These are phyloP conservation scores for Moniliophthora roreri DNA, from an alignment of 1,284 basidiomycete species.

Conservation along the genomic window DNA sequence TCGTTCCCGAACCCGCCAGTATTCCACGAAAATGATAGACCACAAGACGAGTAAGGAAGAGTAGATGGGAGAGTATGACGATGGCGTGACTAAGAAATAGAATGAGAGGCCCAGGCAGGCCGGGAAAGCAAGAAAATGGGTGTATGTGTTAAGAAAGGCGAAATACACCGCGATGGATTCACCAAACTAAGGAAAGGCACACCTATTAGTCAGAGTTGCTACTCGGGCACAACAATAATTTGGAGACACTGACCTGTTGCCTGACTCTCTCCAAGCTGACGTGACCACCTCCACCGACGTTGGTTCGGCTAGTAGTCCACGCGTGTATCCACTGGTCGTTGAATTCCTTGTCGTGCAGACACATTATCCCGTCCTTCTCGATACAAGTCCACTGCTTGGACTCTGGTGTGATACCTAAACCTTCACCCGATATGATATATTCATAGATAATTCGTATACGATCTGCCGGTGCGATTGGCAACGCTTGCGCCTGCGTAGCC, in stretches of 20 bases:
- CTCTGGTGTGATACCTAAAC: conserved; percentile 75
- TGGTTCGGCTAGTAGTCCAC: conserved; percentile 62
- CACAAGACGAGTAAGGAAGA: conserved; percentile 76
- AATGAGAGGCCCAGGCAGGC: conserved; percentile 59
- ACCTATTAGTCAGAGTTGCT: not conserved
- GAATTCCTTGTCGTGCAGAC: conserved; percentile 79
- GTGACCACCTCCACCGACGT: too few relatives aligned
- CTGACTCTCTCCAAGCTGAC: conserved; percentile 59
- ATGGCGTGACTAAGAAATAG: conserved; percentile 64
- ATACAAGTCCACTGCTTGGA: conserved; percentile 76
- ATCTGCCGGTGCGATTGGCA: conserved; percentile 65
- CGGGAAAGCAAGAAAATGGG: conserved; percentile 71
- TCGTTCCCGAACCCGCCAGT: conserved; percentile 85
- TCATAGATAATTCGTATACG: conserved; percentile 76
- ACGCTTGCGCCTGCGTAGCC: conserved; percentile 37
- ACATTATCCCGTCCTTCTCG: conserved; percentile 76
- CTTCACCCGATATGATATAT: conserved; percentile 73
- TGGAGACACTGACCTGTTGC: conserved; percentile 49
- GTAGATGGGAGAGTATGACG: conserved; percentile 81
- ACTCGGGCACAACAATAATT: not conserved
- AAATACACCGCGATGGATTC: conserved; percentile 91
- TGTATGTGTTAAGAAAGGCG: conserved; percentile 84
- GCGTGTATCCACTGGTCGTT: conserved; percentile 72
- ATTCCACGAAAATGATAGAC: conserved; percentile 85
- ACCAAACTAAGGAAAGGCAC: conserved; percentile 64